Evolutionary conservation across 495 filamentous ascomycete species (phyloP).

Genomic region (Daldinia caldariorum): DNA sequence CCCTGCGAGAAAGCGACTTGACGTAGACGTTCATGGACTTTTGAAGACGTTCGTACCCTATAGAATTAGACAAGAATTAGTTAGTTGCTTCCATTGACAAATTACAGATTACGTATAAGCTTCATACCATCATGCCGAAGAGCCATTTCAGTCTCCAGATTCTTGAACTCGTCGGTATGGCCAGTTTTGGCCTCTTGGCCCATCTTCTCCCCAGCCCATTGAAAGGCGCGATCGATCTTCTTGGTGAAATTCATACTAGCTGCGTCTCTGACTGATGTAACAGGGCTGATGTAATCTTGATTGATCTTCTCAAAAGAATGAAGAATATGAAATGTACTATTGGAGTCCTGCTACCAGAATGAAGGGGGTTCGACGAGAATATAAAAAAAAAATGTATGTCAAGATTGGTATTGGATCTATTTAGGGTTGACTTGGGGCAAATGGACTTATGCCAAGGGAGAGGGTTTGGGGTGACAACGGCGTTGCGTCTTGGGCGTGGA

Average conservation of each 20-base stretch:
- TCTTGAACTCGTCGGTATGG: conserved; percentile 92
- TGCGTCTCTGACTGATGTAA: conserved; percentile 9
- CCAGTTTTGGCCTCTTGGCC: conserved; percentile 89
- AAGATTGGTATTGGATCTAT: no score
- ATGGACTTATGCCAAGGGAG: neutral
- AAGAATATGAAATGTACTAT: conserved; percentile 8
- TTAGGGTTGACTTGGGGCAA: neutral
- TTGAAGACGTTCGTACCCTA: conserved; percentile 76
- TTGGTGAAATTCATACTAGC: conserved; percentile 88
- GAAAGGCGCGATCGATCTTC: conserved; percentile 95
- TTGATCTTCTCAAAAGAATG: conserved; percentile 11
- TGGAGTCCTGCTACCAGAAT: conserved; percentile 32
- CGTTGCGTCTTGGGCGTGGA: conserved; percentile 33
- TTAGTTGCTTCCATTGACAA: conserved; percentile 4
- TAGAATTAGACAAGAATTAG: neutral
- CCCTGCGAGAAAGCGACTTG: conserved; percentile 89
- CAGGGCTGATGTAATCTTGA: no score
- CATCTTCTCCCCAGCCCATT: conserved; percentile 99
- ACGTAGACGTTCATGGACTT: conserved; percentile 88
- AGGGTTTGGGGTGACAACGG: conserved; percentile 5
- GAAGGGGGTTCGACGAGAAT: conserved; percentile 12
- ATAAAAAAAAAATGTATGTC: conserved; percentile 8
- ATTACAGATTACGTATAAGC: neutral
- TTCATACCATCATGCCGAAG: conserved; percentile 85
- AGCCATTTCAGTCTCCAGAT: conserved; percentile 90